Base-by-base conservation (phyloP, 2,329 filamentous ascomycete genomes). In the Aspergillus clavatus region DNA sequence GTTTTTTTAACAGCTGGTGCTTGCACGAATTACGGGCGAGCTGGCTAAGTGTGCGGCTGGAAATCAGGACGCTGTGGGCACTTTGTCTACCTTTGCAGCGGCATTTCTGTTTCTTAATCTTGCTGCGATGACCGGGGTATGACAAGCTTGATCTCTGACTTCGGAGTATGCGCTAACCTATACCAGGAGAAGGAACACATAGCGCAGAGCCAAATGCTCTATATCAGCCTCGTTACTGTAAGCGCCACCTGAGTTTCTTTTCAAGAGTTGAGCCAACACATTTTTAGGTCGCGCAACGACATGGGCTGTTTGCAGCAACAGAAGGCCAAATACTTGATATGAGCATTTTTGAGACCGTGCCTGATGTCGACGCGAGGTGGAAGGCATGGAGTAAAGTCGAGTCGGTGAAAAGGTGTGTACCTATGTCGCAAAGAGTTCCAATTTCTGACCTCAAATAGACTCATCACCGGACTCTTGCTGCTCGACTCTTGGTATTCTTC, bases 371-470 rank as follows among this genome's bases (percentile, higher is more conserved):
- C 39, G 59, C 65, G 19, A 62, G 69, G 52, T 79, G 76, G 76
- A 75, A 72, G 52, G 71, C 72, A 2, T 79, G 76, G 76, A 69
- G 71, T 48, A 72, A 73, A 39, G 67, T 78, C 6, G 76, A 79
- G 57, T 76, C 73, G 38, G 67, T 66, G 0, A 78, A 78, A 54
- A 66, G 74, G 63, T 63, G 49, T 37, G 53, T 38, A 28, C 7
- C 10, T 19, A n/a, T 16, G 18, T 29, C 6, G 7, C 3, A 24
- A 3, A 27, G 22, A 22, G 11, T 10, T 5, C 7, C 5, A 35
- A 26, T n/a, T 21, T 14, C 47, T 59, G 42, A 55, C 39, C 4
- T 5, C 35, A 4, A 21, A 19, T 19, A 66, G 64, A 24, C 62
- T 73, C n/a, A 73, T 75, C n/a, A 64, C 72, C 12, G 71, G 72